These are phyloP conservation scores for Leccinum disarticulatum DNA, from an alignment of 768 basidiomycete species.

Conservation along the genomic window DNA sequence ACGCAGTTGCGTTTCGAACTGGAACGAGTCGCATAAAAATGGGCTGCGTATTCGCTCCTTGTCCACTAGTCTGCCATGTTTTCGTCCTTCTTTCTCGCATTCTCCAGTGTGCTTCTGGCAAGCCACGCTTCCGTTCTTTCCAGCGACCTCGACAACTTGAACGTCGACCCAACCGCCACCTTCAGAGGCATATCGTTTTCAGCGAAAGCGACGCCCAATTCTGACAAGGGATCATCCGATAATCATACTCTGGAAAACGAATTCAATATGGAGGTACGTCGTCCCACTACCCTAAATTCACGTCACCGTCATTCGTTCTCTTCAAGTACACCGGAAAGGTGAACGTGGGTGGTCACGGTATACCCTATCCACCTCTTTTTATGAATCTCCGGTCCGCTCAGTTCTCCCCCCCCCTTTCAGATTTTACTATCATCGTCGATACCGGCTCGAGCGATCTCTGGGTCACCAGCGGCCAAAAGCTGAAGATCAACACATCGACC, in stretches of 20 bases:
- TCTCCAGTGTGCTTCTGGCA: slow-evolving; percentile 32
- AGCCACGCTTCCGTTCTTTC: slow-evolving; percentile 27
- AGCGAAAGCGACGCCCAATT: slow-evolving; percentile 16
- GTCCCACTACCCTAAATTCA: background rate
- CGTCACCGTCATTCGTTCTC: background rate
- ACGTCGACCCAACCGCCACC: slow-evolving; percentile 1
- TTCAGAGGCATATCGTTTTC: slow-evolving; percentile 23
- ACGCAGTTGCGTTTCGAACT: slow-evolving; percentile 16
- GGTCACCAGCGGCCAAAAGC: slow-evolving; percentile 18
- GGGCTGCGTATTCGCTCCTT: background rate
- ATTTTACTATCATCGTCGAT: slow-evolving; percentile 29
- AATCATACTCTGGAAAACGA: slow-evolving; percentile 27
- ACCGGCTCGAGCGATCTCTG: slow-evolving; percentile 35
- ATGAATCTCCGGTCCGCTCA: background rate
- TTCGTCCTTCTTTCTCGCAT: slow-evolving; percentile 6
- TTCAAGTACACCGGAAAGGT: slow-evolving; percentile 31
- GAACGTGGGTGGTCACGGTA: slow-evolving; percentile 32
- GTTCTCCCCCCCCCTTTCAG: slow-evolving; percentile 5
- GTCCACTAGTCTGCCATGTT: slow-evolving; percentile 14
- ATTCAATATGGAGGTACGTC: slow-evolving; percentile 29
- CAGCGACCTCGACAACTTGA: background rate
- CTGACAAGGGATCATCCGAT: slow-evolving; percentile 20
- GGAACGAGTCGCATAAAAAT: slow-evolving; percentile 4
- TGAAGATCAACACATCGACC: slow-evolving; percentile 32
- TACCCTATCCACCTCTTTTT: background rate